Base-by-base conservation (phyloP, 352 stramenopile species). In the Pythium myriotylum region DNA sequence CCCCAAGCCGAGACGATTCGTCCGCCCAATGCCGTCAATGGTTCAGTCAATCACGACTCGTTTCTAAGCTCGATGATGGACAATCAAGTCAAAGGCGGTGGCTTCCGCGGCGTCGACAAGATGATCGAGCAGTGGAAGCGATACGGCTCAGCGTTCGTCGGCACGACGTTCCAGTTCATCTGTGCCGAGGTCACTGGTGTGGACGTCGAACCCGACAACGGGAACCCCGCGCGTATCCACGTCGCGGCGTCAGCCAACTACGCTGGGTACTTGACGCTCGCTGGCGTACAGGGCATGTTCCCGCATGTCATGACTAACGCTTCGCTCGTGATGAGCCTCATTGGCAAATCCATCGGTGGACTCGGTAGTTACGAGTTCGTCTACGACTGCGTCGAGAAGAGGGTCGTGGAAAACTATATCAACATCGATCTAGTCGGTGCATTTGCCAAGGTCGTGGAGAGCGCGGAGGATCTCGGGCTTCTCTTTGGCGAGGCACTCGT, bases 61-160 rank as follows among this genome's bases (percentile, higher is more conserved):
- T 67, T 61, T 19, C 22, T 67, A 22, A 14, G 16, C 9, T 32
- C 50, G 9, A 46, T 60, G 32, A 61, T 67, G 59, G 59, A 59
- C 43, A 32, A 60, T 2, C 29, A 65, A 2, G 58, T 65, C 6
- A 20, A 61, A 4, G 59, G 51, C 16, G 51, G 50, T 27, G 50
- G 59, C 16, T 67, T 67, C 14, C 23, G 33, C 9, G 50, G 51
- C 16, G 51, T 67, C 13, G 50, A 60, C 32, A 27, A 45, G 20
- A 59, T 59, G 59, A 61, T 67, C 35, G 59, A 67, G 59, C 58
- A 65, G 40, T 65, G 58, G 58, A 65, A 65, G 23, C 58, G 58
- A 1, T 65, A 65, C 35, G 39, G 14, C 13, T 27, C 58, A n/a
- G 50, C 48, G 8, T 65, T 65, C 29, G 50, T 57, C 20, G 49